Base-by-base conservation (phyloP, 2,329 filamentous ascomycete genomes). In the Trichoderma koningii region DNA sequence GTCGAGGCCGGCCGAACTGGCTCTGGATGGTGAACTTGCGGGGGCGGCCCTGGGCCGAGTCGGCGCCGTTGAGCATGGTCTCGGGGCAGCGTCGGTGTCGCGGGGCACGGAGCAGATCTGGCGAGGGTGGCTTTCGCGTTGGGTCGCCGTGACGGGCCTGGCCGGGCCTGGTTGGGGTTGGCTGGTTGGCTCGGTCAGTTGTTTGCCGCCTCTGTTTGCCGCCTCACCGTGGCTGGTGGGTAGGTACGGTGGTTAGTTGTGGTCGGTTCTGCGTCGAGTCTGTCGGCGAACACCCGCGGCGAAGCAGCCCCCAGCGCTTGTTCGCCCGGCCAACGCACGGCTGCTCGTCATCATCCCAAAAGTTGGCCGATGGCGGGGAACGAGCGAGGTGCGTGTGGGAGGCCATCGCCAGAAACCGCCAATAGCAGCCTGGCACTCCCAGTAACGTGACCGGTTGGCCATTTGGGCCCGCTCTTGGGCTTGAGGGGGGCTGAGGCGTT, bases 21-120 rank as follows among this genome's bases (percentile, higher is more conserved):
- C 77, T 79, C 65, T 78, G 76, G 57, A 80, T 76, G 66, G 73
- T 76, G 69, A 79, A 79, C 64, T 75, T 77, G 69, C 78, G 78
- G 56, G 72, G 69, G 47, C 66, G 62, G 44, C 59, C 53, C 28
- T 45, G 53, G 21, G 62, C 48, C 48, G 53, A 38, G n/a, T 64
- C 62, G 38, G 48, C 55, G 50, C 55, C 56, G 63, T 48, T 61
- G 56, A 60, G 55, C 55, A 53, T 65, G 47, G 12, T 47, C 10
- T 52, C 42, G 44, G 44, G 52, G 30, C 15, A 28, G 52, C 48
- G 38, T 50, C 44, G 28, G 34, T 14, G 34, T 14, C 34, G 3
- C 34, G 34, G 15, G 51, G 30, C 30, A 34, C 30, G 30, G 30
- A 34, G 30, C 26, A 28, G 26, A 30, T 10, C n/a, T 50, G 44